A percentile compares a stretch with the other conserved stretches of the same genome.
These are phyloP conservation scores for Falciphora oryzae DNA, from an alignment of 2,329 filamentous ascomycete species.

Conservation along the genomic window DNA sequence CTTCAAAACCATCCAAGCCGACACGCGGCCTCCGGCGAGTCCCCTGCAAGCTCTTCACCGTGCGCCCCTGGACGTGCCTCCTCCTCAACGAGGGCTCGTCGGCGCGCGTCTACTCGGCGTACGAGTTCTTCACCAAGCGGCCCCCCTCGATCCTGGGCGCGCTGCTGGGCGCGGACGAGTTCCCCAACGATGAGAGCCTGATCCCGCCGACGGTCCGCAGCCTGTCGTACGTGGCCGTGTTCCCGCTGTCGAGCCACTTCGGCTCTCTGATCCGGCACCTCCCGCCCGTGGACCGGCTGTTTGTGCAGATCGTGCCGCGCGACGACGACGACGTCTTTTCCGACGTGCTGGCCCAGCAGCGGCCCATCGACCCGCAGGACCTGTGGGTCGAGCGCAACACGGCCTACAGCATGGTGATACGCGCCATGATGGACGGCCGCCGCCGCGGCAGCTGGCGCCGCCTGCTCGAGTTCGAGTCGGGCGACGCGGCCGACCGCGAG, in stretches of 20 bases:
- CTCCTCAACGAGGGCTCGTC: constrained; percentile 72
- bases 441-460: constrained; percentile 32
- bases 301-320: constrained; percentile 42
- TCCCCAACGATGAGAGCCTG: constrained; percentile 28
- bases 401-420: constrained; percentile 41
- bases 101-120: constrained; percentile 62
- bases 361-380: constrained; percentile 34
- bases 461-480: constrained; percentile 44
- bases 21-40: constrained; percentile 9
- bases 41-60: constrained; percentile 43
- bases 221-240: constrained; percentile 59
- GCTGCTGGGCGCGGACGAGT: constrained; percentile 37
- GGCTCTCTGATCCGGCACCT: constrained; percentile 41
- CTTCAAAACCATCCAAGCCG: not conserved
- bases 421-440: constrained; percentile 28
- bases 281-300: constrained; percentile 46
- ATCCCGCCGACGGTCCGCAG: constrained; percentile 38
- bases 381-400: constrained; percentile 50
- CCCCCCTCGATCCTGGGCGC: constrained; percentile 56
- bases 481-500: constrained; percentile 38
- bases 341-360: constrained; percentile 30
- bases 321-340: constrained; percentile 23
- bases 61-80: constrained; percentile 59
- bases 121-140: constrained; percentile 63
- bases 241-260: constrained; percentile 60